Conservation (phyloP, 148 eudicot species). For the Bassia scoparia region DNA sequence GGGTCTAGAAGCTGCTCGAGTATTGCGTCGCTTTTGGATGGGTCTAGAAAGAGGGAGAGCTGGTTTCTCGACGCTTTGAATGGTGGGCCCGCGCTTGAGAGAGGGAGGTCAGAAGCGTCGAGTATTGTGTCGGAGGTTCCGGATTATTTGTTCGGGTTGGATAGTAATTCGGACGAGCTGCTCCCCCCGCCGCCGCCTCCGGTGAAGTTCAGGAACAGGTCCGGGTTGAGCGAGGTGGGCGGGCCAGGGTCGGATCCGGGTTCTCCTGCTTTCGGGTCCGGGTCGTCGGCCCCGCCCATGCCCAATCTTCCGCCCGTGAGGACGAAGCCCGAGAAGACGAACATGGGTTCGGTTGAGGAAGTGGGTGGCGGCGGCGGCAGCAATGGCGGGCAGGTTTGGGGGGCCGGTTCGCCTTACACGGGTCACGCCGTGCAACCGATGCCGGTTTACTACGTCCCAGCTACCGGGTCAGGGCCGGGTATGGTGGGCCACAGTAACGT, state of each 20-base stretch:
- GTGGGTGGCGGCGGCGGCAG: constrained; percentile 20
- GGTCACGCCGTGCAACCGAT: constrained; percentile 36
- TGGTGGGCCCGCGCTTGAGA: constrained; percentile 54
- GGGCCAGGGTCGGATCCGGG: constrained; percentile 57
- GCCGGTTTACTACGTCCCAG: constrained; percentile 68
- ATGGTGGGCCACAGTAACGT: constrained; percentile 33
- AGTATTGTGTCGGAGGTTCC: constrained; percentile 83
- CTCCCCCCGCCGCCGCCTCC: constrained; percentile 20
- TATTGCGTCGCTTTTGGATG: constrained; percentile 67
- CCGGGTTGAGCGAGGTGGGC: constrained; percentile 31
- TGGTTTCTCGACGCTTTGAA: constrained; percentile 94
- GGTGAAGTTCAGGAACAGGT: constrained; percentile 34
- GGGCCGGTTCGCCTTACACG: constrained; percentile 35
- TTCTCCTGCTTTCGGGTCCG: constrained; percentile 67
- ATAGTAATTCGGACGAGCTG: constrained; percentile 56
- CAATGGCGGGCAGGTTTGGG: constrained; percentile 41
- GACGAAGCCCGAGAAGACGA: constrained; percentile 41
- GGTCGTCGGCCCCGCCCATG: constrained; percentile 40
- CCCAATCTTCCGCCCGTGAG: constrained; percentile 63
- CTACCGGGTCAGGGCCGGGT: constrained; percentile 37
- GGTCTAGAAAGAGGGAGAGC: constrained; percentile 72
- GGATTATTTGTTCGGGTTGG: constrained; percentile 84
- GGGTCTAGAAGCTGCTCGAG: constrained; percentile 51
- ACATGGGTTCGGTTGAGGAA: constrained; percentile 17
- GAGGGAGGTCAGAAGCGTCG: constrained; percentile 77